Conservation (phyloP, 1,284 basidiomycete genomes). For the Sporisorium graminicola region DNA sequence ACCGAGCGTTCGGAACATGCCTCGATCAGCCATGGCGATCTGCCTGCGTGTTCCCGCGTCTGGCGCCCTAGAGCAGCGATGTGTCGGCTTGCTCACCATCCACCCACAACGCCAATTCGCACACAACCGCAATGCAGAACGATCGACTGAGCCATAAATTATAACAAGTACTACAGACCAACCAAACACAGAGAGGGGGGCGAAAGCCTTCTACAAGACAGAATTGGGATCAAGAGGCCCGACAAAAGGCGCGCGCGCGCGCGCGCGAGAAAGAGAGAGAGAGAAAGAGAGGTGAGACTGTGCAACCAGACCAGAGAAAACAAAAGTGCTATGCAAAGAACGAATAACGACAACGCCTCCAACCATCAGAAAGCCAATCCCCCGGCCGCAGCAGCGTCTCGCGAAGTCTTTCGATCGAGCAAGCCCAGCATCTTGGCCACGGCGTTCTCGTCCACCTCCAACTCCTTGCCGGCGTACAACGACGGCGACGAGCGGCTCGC, state of each 20-base stretch:
- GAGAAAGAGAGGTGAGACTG: constrained; percentile 13
- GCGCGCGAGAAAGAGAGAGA: neutral
- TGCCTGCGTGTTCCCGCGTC: no score
- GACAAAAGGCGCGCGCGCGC: no score
- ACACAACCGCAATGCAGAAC: no score
- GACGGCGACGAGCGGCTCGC: constrained; percentile 15
- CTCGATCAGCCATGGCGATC: no score
- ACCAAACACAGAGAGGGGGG: neutral
- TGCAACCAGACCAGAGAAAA: constrained; percentile 2
- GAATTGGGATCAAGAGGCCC: constrained; percentile 3
- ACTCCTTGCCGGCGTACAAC: constrained; percentile 15
- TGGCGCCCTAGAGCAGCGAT: no score
- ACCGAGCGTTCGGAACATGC: no score
- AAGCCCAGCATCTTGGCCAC: constrained; percentile 53
- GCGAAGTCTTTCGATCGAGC: constrained; percentile 51
- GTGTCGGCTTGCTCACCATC: no score
- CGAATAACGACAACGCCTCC: neutral
- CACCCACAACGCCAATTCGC: no score
- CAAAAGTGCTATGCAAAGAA: constrained; percentile 10
- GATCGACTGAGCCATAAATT: no score
- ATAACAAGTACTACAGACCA: neutral
- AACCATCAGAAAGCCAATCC: constrained; percentile 22
- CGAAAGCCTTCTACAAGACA: neutral
- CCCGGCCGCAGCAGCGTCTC: constrained; percentile 23
- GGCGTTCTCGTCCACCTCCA: constrained; percentile 56